phyloP scores from a whole-genome alignment of 148 eudicot species.

The Fallopia convolvulus region DNA sequence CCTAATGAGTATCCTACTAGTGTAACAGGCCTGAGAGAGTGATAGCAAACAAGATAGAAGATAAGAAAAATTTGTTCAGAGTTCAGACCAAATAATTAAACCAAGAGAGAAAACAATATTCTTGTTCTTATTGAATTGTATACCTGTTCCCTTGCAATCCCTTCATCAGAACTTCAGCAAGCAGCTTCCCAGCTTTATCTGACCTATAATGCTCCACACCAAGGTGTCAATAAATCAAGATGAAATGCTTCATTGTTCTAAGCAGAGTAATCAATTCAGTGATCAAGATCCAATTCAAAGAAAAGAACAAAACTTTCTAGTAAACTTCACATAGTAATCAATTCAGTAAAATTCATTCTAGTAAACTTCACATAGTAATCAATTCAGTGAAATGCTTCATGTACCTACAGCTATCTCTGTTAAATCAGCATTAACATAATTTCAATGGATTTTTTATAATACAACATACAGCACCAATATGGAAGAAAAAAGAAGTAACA shows the following conservation, averaged over 20 bases:
- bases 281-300: neutral
- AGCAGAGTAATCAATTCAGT: neutral
- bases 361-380: neutral
- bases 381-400: too few species aligned
- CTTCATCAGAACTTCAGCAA: conserved; percentile 83
- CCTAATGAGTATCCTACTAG: conserved; percentile 96
- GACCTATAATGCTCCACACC: conserved; percentile 41
- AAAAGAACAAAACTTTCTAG: neutral
- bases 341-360: too few species aligned
- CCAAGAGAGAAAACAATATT: neutral
- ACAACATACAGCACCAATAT: neutral
- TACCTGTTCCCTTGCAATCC: conserved; percentile 96
- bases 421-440: neutral
- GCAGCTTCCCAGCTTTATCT: conserved; percentile 94
- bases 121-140: conserved; percentile 6
- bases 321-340: neutral
- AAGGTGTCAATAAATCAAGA: neutral
- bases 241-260: neutral
- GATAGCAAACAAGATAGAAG: conserved; percentile 13
- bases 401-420: neutral
- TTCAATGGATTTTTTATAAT: neutral
- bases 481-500: neutral
- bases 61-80: neutral
- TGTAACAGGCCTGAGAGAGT: conserved; percentile 83
- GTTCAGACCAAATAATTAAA: neutral